A percentile compares a stretch with the other conserved stretches of the same genome.
phyloP scores from a whole-genome alignment of 1,139 yeast species.

The Saccharomyces hybrid region DNA sequence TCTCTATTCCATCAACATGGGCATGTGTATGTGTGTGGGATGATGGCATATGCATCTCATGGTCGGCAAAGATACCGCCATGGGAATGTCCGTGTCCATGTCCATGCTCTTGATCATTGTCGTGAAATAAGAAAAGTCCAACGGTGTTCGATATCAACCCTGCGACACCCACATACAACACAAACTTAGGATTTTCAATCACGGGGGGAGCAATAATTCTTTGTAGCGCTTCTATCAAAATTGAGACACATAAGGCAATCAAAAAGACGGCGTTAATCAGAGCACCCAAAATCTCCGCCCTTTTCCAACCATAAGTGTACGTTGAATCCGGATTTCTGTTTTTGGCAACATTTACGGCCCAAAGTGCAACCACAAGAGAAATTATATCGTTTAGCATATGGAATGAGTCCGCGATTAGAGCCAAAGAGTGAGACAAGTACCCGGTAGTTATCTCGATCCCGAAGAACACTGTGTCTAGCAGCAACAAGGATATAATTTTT shows the following conservation, averaged over 20 bases:
- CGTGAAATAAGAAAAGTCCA: slow-evolving; percentile 85
- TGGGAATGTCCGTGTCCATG: slow-evolving; percentile 34
- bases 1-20: not conserved
- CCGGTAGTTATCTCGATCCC: slow-evolving; percentile 78
- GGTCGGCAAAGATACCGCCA: not conserved
- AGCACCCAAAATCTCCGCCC: slow-evolving; percentile 94
- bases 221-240: slow-evolving; percentile 87
- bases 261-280: slow-evolving; percentile 90
- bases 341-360: slow-evolving; percentile 93
- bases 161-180: slow-evolving; percentile 71
- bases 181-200: slow-evolving; percentile 71
- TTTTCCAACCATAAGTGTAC: slow-evolving; percentile 93
- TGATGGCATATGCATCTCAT: slow-evolving; percentile 64
- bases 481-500: slow-evolving; percentile 65
- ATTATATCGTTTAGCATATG: slow-evolving; percentile 96
- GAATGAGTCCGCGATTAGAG: slow-evolving; percentile 90
- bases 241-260: slow-evolving; percentile 85
- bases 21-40: slow-evolving; percentile 72
- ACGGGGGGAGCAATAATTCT: slow-evolving; percentile 75
- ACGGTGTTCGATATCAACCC: slow-evolving; percentile 77
- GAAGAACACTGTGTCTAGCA: slow-evolving; percentile 76
- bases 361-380: slow-evolving; percentile 79
- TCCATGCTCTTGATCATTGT: slow-evolving; percentile 68
- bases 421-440: slow-evolving; percentile 84
- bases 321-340: slow-evolving; percentile 75